Evolutionary conservation across 208 protist genomes (phyloP).

Genomic region (Herpetomonas samuelpessoai): DNA sequence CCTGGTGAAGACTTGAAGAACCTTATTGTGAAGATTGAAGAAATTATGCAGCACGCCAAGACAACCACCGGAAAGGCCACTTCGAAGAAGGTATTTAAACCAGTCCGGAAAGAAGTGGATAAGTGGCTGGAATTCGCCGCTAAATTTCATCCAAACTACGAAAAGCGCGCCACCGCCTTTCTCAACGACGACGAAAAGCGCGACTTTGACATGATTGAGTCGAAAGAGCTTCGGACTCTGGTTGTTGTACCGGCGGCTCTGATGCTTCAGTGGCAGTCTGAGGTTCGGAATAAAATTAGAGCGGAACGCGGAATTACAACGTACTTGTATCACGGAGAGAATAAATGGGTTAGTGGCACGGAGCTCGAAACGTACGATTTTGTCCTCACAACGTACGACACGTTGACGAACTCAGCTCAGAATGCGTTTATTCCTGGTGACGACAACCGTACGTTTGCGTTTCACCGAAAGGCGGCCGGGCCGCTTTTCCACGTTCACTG

Average conservation of each 20-base stretch:
- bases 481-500: conserved; percentile 87
- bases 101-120: conserved; percentile 56
- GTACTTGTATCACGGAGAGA: conserved; percentile 84
- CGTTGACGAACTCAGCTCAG: conserved; percentile 63
- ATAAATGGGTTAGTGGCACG: conserved; percentile 57
- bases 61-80: conserved; percentile 14
- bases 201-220: conserved; percentile 72
- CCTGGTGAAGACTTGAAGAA: conserved; percentile 54
- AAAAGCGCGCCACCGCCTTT: conserved; percentile 65
- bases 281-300: conserved; percentile 84
- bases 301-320: conserved; percentile 39
- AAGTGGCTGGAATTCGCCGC: conserved; percentile 84
- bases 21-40: conserved; percentile 43
- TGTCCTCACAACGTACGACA: conserved; percentile 93
- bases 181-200: conserved; percentile 76
- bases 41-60: conserved; percentile 11
- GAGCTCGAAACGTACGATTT: conserved; percentile 90
- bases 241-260: conserved; percentile 92
- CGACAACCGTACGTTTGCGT: conserved; percentile 49
- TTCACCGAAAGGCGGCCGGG: conserved; percentile 60
- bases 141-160: conserved; percentile 82
- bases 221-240: conserved; percentile 86
- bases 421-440: conserved; percentile 64
- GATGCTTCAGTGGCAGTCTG: conserved; percentile 91
- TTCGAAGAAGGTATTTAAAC: conserved; percentile 11